Evolutionary conservation across 371 early-diverging fungal genomes (phyloP).

Genomic region (Parasitella parasitica): DNA sequence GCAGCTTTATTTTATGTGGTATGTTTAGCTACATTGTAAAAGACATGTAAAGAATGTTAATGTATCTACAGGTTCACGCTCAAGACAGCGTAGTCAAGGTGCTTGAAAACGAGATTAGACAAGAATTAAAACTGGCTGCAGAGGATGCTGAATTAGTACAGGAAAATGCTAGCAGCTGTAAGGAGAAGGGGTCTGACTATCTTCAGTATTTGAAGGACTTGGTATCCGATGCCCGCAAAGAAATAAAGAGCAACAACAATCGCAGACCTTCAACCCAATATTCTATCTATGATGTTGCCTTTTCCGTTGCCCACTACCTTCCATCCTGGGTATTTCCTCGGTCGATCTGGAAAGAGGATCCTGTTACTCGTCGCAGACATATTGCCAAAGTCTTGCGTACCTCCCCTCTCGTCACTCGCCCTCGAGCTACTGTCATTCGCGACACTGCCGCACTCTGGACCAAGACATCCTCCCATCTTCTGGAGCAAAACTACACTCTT

Average conservation of each 20-base stretch:
- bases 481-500: not conserved
- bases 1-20: not conserved
- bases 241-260: slow-evolving; percentile 6
- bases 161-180: not conserved
- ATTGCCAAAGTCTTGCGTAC: slow-evolving; percentile 8
- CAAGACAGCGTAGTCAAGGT: not conserved
- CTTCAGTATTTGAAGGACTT: not conserved
- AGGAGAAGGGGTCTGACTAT: not conserved
- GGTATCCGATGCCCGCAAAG: not conserved
- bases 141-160: not conserved
- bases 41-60: not conserved
- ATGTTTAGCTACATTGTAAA: not conserved
- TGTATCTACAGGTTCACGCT: not conserved
- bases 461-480: not conserved
- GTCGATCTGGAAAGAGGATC: slow-evolving; percentile 9
- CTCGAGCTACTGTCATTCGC: slow-evolving; percentile 1
- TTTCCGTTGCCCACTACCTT: not conserved
- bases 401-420: not conserved
- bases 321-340: slow-evolving; percentile 7
- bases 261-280: slow-evolving; percentile 11
- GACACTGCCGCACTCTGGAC: slow-evolving; percentile 6
- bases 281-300: slow-evolving; percentile 10
- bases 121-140: not conserved
- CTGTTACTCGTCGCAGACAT: slow-evolving; percentile 7
- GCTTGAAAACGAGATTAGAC: not conserved